Base-by-base conservation (phyloP, 78 protist species). In the Dictyostelium brefeldianum region DNA sequence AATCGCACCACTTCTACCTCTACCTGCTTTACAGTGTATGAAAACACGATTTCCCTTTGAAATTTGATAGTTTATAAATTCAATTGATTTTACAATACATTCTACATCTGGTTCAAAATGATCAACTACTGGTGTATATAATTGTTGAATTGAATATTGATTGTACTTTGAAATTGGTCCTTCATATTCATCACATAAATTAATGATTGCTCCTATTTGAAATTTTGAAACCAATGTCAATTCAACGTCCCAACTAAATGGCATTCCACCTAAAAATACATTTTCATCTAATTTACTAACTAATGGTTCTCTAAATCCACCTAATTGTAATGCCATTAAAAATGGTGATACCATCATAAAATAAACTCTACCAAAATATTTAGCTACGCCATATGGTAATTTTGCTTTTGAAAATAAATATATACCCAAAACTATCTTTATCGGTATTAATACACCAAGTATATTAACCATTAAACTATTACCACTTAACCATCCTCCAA, bases 21-120 rank as follows among this genome's bases (percentile, higher is more conserved):
- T 31, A 43, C 95, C 95, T 4, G 95, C 95, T 57, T 91, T 91
- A 67, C 95, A 91, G 47, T 91, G 95, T 11, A 91, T 53, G 17
- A 78, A 91, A 10, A 91, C 95, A 22, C 79, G 69, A 70, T 91
- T 46, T 0, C 83, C 83, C 4, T 15, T 14, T 41, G 47, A n/a
- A 4, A 65, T 57, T 18, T 80, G 79, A 20, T 74, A n/a, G 3
- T 81, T 20, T 3, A 91, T 91, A 47, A 91, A 91, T 25, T 71
- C 31, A 31, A 91, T 54, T 10, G 90, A 56, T 12, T 41, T 14
- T 8, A 17, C 22, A 2, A 91, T 59, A 36, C 53, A 67, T 10
- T 17, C 29, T 0, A 91, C 43, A 2, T 59, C 18, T 48, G 95
- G 95, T 46, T 91, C 95, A 36, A 53, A 91, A 75, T 91, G 95